Evolutionary conservation across 2,329 filamentous ascomycete species (phyloP).

Genomic region (Coniochaeta sp.): DNA sequence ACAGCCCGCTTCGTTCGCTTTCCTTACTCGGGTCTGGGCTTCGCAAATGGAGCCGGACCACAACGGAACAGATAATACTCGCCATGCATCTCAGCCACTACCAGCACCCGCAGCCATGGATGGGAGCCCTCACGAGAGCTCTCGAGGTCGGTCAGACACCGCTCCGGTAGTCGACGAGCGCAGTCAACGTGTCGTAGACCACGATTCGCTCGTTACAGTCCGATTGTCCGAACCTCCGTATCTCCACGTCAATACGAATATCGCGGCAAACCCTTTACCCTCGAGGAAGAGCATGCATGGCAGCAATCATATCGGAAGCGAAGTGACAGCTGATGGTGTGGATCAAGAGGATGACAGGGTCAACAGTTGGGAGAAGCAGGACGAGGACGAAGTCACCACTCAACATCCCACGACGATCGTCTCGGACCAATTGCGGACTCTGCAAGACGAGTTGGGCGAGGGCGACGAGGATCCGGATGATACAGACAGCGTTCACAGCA

Average conservation of each 20-base stretch:
- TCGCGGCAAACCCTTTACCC: slow-evolving; percentile 14
- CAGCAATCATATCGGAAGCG: slow-evolving; percentile 10
- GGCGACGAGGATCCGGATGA: slow-evolving; percentile 5
- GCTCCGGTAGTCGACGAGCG: slow-evolving; percentile 10
- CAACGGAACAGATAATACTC: slow-evolving; percentile 7
- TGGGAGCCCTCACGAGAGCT: not conserved
- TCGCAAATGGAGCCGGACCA: slow-evolving; percentile 18
- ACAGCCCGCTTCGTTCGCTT: not conserved
- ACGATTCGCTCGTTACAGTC: slow-evolving; percentile 63
- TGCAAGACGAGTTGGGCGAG: slow-evolving; percentile 19
- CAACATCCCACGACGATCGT: slow-evolving; percentile 8
- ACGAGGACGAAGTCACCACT: slow-evolving; percentile 13
- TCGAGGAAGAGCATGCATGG: slow-evolving; percentile 14
- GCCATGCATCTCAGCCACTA: not conserved
- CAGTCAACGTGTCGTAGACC: slow-evolving; percentile 17
- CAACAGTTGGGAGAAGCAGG: slow-evolving; percentile 9
- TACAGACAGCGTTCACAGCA: not conserved
- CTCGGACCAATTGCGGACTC: slow-evolving; percentile 6
- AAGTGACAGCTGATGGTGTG: slow-evolving; percentile 9
- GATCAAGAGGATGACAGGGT: slow-evolving; percentile 12
- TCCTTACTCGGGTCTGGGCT: not conserved
- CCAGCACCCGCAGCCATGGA: slow-evolving; percentile 6
- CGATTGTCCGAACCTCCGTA: slow-evolving; percentile 49
- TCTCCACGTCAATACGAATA: slow-evolving; percentile 20
- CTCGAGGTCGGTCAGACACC: slow-evolving; percentile 6